Percentiles rank a stretch among this genome's conserved stretches.
Evolutionary conservation across 345 rosid species (phyloP).

Genomic region (Anastatica hierochuntica): DNA sequence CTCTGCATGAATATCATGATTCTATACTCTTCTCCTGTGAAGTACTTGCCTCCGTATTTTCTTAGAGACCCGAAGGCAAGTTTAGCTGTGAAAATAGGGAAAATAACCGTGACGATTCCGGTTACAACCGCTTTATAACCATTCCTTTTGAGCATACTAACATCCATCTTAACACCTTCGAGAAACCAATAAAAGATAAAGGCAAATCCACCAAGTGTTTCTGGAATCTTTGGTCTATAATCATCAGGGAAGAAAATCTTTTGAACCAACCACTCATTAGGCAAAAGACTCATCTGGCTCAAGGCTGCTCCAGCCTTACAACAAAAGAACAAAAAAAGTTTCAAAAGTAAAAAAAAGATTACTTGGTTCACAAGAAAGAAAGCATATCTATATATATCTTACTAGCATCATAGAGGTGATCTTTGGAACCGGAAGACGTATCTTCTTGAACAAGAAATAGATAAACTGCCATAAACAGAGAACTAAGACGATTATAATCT

Average conservation of each 20-base stretch:
- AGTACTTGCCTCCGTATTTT: conserved; percentile 10
- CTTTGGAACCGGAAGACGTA: conserved; percentile 18
- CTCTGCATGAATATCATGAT: conserved; percentile 19
- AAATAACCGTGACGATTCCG: conserved; percentile 20
- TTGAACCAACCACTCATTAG: conserved; percentile 11
- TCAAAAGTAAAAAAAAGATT: too few species aligned
- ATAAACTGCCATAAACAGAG: conserved; percentile 23
- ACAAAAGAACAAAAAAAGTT: too few species aligned
- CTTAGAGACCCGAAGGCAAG: conserved; percentile 12
- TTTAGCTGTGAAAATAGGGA: conserved; percentile 21
- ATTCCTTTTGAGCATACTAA: conserved; percentile 14
- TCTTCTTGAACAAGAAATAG: conserved; percentile 16
- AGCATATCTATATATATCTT: too few species aligned
- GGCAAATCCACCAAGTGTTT: conserved; percentile 30
- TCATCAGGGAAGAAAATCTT: conserved; percentile 19
- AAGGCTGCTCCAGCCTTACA: conserved; percentile 26
- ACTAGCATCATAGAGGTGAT: conserved; percentile 29
- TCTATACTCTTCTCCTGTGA: conserved; percentile 20
- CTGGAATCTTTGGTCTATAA: conserved; percentile 13
- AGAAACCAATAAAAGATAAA: conserved; percentile 37
- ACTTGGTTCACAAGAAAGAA: too few species aligned
- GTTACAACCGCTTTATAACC: conserved; percentile 14
- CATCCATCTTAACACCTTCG: conserved; percentile 42
- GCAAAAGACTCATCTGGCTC: conserved; percentile 14
- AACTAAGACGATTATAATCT: conserved; percentile 9